Evolutionary conservation across 2,329 filamentous ascomycete species (phyloP), one percentile per base, ranked within the genome.

Genomic region (Lasiodiplodia sp.): DNA sequence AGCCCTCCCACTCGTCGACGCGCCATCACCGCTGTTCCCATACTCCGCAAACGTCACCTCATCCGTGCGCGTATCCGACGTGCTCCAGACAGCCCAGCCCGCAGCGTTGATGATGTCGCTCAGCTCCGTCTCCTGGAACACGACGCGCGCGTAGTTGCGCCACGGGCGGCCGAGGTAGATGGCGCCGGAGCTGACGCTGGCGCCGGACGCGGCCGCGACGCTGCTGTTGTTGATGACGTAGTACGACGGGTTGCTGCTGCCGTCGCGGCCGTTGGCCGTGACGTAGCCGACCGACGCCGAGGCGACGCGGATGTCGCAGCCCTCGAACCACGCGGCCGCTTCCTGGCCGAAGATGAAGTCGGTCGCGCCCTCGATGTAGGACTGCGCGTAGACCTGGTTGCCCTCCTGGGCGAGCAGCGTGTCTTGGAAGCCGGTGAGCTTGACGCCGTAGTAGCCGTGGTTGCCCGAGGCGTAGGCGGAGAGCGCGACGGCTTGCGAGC

Each of bases 321-420:
- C 23, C 31, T 65, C 80, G 75, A 83, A 84, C 85, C 82, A 88
- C 63, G 81, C 79, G 69, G 77, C 72, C 63, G 84, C 80, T 68
- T 81, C 70, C 77, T 85, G 79, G 52, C 87, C 82, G 73, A 88
- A 89, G 71, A 87, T 84, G 71, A 87, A 87, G 72, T 88, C 87
- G 53, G 85, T 83, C 6, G 85, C 84, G n/a, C 86, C 86, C 51
- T 85, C 82, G 70, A 89, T 86, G 68, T 86, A 84, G 67, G 81
- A 83, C 69, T 83, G 83, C 25, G 82, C 85, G 73, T 87, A 88
- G 49, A 87, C 73, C 71, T 88, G 82, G 71, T 83, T 78, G 66
- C 86, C 87, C 71, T 79, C 79, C 71, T 76, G 71, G 3, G 73
- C 71, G 18, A 72, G 71, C 3, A 77, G 66, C 4, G 86, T 87